A percentile compares a stretch with the other conserved stretches of the same genome.
phyloP scores from a whole-genome alignment of 208 protist species.

The Angomonas desouzai region DNA sequence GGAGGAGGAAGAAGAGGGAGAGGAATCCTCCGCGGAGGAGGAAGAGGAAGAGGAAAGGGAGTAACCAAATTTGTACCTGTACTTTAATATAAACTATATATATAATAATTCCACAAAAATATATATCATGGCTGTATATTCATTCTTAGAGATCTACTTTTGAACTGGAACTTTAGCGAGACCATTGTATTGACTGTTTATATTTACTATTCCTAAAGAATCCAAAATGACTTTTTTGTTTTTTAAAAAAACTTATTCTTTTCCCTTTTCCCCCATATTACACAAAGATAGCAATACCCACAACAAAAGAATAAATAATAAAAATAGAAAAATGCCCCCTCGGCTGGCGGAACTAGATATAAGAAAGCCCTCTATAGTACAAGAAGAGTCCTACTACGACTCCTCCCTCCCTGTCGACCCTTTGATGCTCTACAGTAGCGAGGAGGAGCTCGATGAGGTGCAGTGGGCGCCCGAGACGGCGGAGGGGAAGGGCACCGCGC shows the following conservation, averaged over 20 bases:
- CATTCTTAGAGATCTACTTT: not conserved
- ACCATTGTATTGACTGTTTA: no score
- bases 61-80: not conserved
- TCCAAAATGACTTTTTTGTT: no score
- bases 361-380: not conserved
- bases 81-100: no score
- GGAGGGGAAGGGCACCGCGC: not conserved
- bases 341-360: not conserved
- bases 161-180: no score
- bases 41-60: slow-evolving; percentile 1
- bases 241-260: no score
- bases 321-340: not conserved
- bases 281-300: no score
- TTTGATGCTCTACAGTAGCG: not conserved
- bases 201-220: no score
- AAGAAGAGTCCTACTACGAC: not conserved
- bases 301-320: not conserved
- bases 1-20: not conserved
- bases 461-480: not conserved
- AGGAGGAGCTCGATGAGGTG: not conserved
- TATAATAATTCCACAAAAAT: no score
- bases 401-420: not conserved
- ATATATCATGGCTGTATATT: no score
- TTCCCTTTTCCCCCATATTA: no score
- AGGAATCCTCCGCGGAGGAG: not conserved